Evolutionary conservation across 2,329 filamentous ascomycete genomes (phyloP).

Genomic region (Exophiala xenobiotica): DNA sequence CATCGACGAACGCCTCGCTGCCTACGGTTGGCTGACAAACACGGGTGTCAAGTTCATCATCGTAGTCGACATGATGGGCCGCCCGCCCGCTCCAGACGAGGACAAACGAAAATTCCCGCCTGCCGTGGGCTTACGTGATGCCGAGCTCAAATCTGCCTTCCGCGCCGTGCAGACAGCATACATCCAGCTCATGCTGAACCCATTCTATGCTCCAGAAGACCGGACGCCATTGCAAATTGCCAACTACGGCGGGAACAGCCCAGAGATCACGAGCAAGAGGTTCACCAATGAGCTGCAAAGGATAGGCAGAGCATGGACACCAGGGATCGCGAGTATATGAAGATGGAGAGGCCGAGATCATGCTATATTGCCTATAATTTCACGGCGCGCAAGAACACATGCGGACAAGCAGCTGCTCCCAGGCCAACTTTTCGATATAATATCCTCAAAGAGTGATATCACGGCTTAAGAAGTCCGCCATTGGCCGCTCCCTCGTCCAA

Average conservation of each 20-base stretch:
- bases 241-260: slow-evolving; percentile 43
- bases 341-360: background rate
- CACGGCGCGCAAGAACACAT: background rate
- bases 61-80: slow-evolving; percentile 85
- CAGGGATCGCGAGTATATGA: slow-evolving; percentile 56
- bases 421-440: no score
- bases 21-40: slow-evolving; percentile 96
- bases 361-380: background rate
- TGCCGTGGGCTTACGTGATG: slow-evolving; percentile 71
- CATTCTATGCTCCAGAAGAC: slow-evolving; percentile 89
- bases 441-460: no score
- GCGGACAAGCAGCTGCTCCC: no score
- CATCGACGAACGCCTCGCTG: slow-evolving; percentile 85
- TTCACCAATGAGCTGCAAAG: slow-evolving; percentile 81
- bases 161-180: slow-evolving; percentile 91
- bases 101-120: slow-evolving; percentile 37
- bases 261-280: slow-evolving; percentile 75
- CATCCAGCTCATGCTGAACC: slow-evolving; percentile 83
- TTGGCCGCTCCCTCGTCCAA: slow-evolving; percentile 17
- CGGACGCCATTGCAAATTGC: slow-evolving; percentile 61
- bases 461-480: slow-evolving; percentile 11
- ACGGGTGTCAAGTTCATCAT: slow-evolving; percentile 89
- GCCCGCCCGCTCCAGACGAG: slow-evolving; percentile 46
- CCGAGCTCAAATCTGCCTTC: slow-evolving; percentile 89
- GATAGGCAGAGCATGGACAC: slow-evolving; percentile 82